Conservation (phyloP, 148 eudicot species). For the Camellia japonica region DNA sequence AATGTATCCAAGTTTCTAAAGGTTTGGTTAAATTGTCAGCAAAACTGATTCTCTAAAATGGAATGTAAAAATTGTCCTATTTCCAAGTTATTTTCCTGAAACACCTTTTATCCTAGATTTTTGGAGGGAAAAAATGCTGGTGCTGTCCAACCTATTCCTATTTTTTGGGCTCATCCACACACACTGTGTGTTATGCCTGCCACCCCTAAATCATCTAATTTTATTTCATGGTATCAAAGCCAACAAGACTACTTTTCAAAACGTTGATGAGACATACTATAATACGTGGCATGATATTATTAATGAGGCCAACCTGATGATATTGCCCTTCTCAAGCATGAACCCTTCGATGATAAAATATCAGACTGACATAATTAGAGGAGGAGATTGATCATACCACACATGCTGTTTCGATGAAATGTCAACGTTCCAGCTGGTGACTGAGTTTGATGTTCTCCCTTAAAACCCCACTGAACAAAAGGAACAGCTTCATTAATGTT, state of each 20-base stretch:
- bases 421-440: conserved; percentile 65
- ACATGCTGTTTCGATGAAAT: conserved; percentile 41
- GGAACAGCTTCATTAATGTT: conserved; percentile 52
- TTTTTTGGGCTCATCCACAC: neutral
- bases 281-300: neutral
- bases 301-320: neutral
- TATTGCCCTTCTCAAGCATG: neutral
- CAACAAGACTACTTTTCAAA: neutral
- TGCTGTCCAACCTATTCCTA: neutral
- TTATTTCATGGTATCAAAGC: neutral
- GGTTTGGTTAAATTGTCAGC: neutral
- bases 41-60: neutral
- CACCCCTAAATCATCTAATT: neutral
- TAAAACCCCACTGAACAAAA: conserved; percentile 51
- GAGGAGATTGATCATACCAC: conserved; percentile 38
- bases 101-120: neutral
- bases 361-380: neutral
- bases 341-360: neutral
- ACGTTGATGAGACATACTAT: neutral
- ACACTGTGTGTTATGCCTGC: neutral
- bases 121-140: neutral
- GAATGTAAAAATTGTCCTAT: neutral
- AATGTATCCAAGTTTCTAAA: neutral
- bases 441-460: conserved; percentile 18
- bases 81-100: neutral